These are phyloP conservation scores for Phyllachora maydis DNA, from an alignment of 2,329 filamentous ascomycete genomes.

Conservation along the genomic window DNA sequence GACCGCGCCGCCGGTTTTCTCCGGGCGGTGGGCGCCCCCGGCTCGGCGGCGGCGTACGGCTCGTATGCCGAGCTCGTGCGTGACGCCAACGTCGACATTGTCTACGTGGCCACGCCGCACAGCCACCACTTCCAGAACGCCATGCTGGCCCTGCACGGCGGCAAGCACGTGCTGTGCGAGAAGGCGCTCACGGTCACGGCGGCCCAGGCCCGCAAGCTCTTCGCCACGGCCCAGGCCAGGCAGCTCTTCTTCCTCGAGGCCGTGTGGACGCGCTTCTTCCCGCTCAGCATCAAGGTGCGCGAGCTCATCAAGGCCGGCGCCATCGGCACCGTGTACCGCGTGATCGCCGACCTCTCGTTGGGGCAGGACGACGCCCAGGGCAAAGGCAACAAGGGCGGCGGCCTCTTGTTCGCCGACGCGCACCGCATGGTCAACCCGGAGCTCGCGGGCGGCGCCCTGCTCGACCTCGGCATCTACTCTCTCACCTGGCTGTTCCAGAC, in stretches of 20 bases:
- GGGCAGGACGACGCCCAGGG: no score
- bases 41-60: conserved; percentile 51
- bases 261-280: conserved; percentile 81
- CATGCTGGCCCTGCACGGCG: conserved; percentile 63
- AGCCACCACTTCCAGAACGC: conserved; percentile 86
- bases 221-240: conserved; percentile 52
- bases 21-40: conserved; percentile 45
- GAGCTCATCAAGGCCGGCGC: conserved; percentile 36
- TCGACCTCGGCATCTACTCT: conserved; percentile 77
- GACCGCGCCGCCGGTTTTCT: conserved; percentile 55
- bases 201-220: conserved; percentile 50
- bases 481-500: conserved; percentile 84
- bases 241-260: conserved; percentile 66
- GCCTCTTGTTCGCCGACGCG: conserved; percentile 32
- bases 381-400: conserved; percentile 34
- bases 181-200: conserved; percentile 80
- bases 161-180: conserved; percentile 80
- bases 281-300: conserved; percentile 55
- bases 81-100: conserved; percentile 60
- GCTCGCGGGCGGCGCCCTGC: conserved; percentile 61
- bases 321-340: conserved; percentile 38
- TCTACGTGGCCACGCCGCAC: conserved; percentile 82
- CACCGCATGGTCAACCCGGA: conserved; percentile 69
- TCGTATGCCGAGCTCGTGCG: conserved; percentile 66
- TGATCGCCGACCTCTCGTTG: conserved; percentile 37